Percentiles rank a stretch among this genome's conserved stretches.
Evolutionary conservation across 2,329 filamentous ascomycete genomes (phyloP).

Genomic region (Lecanicillium sp.): DNA sequence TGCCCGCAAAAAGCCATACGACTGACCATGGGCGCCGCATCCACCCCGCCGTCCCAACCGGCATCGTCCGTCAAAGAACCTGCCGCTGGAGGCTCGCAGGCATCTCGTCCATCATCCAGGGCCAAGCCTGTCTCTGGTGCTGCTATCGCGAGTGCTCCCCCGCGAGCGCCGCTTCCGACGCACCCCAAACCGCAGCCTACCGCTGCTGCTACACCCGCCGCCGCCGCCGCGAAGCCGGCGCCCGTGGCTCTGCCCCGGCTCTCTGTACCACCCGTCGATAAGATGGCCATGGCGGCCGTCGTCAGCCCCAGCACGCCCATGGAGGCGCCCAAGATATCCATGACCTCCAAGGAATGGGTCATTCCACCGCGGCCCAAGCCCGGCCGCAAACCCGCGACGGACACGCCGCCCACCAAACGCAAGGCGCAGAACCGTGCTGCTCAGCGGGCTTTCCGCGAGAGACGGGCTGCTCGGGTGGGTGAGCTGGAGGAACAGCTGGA

Average conservation of each 20-base stretch:
- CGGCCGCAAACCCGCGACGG: constrained; percentile 86
- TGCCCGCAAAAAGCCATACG: constrained; percentile 4
- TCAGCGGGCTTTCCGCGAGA: constrained; percentile 82
- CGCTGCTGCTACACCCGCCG: constrained; percentile 20
- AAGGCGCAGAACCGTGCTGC: constrained; percentile 92
- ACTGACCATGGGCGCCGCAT: constrained; percentile 13
- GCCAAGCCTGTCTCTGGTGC: constrained; percentile 1
- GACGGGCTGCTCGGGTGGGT: constrained; percentile 75
- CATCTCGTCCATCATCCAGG: constrained; percentile 5
- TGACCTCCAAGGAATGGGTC: constrained; percentile 81
- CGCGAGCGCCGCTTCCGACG: constrained; percentile 22
- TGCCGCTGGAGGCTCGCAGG: constrained; percentile 13
- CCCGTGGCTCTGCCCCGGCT: constrained; percentile 19
- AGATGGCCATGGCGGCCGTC: constrained; percentile 40
- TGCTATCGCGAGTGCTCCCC: constrained; percentile 12
- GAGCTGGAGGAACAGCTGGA: constrained; percentile 64
- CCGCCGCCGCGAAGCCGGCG: constrained; percentile 14
- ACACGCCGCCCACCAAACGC: constrained; percentile 85
- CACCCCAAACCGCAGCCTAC: constrained; percentile 15
- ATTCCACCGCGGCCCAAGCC: constrained; percentile 81
- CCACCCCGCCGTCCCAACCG: constrained; percentile 13
- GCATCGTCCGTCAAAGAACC: constrained; percentile 15
- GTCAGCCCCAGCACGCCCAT: constrained; percentile 31
- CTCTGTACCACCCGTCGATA: constrained; percentile 30
- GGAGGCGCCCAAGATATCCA: constrained; percentile 42